A percentile compares a stretch with the other conserved stretches of the same genome.
Evolutionary conservation across 129 eudicot genomes (phyloP).

Genomic region (Flaveria trinervia): DNA sequence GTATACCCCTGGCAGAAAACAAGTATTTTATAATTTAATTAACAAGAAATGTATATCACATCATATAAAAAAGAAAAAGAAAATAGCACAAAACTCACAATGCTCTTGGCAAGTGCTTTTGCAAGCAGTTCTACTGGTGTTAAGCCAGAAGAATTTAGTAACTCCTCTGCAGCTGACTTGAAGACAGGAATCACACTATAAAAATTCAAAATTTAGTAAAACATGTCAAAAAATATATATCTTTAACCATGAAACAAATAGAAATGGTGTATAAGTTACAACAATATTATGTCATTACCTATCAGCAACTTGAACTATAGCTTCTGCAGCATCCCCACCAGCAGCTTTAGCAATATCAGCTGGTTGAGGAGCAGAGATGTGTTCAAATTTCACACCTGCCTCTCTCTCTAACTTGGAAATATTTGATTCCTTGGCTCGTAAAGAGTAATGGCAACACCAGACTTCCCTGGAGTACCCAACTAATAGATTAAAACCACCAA

Average conservation of each 20-base stretch:
- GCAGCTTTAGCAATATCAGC: constrained; percentile 94
- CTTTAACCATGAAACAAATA: not conserved
- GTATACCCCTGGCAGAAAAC: constrained; percentile 68
- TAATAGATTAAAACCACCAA: not conserved
- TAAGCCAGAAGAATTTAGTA: constrained; percentile 58
- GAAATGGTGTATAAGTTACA: not conserved
- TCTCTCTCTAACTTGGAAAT: constrained; percentile 85
- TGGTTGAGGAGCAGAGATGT: constrained; percentile 88
- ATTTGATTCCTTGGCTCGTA: constrained; percentile 75
- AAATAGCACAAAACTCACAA: constrained; percentile 46
- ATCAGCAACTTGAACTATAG: constrained; percentile 61
- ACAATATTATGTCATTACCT: constrained; percentile 37
- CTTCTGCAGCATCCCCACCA: constrained; percentile 81
- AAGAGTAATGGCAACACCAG: constrained; percentile 86
- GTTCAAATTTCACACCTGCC: constrained; percentile 92
- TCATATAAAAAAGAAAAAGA: not conserved
- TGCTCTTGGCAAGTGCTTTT: constrained; percentile 87
- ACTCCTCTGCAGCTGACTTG: constrained; percentile 83
- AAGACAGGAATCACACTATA: constrained; percentile 83
- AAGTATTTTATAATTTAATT: not conserved
- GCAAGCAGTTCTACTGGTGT: constrained; percentile 81
- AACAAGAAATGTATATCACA: not conserved
- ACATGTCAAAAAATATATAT: not conserved
- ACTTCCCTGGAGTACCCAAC: constrained; percentile 49
- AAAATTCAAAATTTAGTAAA: not conserved